Base-by-base conservation (phyloP, 306 rosid genomes). In the Inga laurina region DNA sequence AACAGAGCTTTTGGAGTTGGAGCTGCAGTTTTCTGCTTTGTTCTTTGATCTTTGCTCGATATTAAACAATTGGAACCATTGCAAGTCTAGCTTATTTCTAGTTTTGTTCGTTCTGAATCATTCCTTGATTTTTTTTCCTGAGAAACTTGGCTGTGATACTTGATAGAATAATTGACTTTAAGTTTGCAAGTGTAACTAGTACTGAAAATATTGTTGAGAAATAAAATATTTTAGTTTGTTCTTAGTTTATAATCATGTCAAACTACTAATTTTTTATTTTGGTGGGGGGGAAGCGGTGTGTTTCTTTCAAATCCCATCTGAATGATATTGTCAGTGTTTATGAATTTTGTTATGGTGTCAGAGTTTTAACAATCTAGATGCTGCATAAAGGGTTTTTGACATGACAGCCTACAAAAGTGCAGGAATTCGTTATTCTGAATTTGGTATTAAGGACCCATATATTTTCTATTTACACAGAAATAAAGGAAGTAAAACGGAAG, bases 401-500 rank as follows among this genome's bases (percentile, higher is more conserved):
- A 32, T 64, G 45, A 2, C 72, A 22, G 19, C 30, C 77, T 32
- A 35, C 59, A 81, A 48, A 72, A 41, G 30, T 49, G 52, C 27
- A 10, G 49, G 77, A 44, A 61, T 49, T 73, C 61, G 44, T 39
- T 68, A 19, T 54, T 82, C 3, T 76, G 74, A 74, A 3, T 77
- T 83, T 82, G 62, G 34, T 45, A 41, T 68, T 66, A 59, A 48
- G 32, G 74, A 5, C 45, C 73, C 67, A 9, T 71, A 10, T 10
- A 10, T 71, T 13, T 59, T 32, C 41, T 72, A 46, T 85, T 52
- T 89, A 81, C 27, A 67, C 84, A 95, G 99, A 93, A 88, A 92
- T 95, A 84, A 95, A 95, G 90, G 96, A 93, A 34, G 86, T 91
- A 41, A 93, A 75, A 86, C 89, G 90, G 93, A 92, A 86, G 83